Evolutionary conservation across 768 basidiomycete species (phyloP).

Genomic region (Suillus bovinus): DNA sequence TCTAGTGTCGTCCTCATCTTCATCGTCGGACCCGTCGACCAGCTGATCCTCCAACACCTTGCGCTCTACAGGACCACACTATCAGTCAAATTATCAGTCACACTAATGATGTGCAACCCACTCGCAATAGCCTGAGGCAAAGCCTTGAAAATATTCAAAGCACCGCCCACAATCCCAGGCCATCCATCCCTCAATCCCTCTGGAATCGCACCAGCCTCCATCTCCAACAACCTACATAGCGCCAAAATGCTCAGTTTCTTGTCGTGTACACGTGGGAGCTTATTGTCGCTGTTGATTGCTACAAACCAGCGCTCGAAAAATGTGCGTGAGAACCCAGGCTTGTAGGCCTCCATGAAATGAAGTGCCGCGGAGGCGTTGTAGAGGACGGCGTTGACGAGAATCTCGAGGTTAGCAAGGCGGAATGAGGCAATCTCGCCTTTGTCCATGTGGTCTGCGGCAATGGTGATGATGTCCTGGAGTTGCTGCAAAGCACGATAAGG

Average conservation of each 20-base stretch:
- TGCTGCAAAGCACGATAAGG: conserved; percentile 38
- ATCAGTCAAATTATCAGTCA: background rate
- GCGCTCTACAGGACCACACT: conserved; percentile 41
- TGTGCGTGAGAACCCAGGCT: conserved; percentile 58
- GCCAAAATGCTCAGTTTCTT: conserved; percentile 82
- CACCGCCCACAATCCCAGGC: conserved; percentile 71
- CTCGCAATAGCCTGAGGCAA: conserved; percentile 77
- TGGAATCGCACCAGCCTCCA: conserved; percentile 59
- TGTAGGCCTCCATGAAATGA: conserved; percentile 66
- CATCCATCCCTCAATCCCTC: conserved; percentile 66
- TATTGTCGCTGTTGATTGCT: conserved; percentile 57
- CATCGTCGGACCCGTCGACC: conserved; percentile 44
- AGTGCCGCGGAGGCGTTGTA: conserved; percentile 83
- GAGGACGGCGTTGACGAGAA: conserved; percentile 78
- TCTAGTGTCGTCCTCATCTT: conserved; percentile 49
- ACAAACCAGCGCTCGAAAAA: conserved; percentile 89
- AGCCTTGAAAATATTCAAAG: conserved; percentile 73
- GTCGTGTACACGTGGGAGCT: conserved; percentile 85
- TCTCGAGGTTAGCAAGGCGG: conserved; percentile 77
- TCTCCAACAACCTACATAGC: conserved; percentile 74
- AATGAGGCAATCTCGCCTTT: conserved; percentile 62
- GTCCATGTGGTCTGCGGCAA: conserved; percentile 60
- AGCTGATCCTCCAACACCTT: conserved; percentile 58
- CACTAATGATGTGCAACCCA: conserved; percentile 32
- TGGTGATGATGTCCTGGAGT: conserved; percentile 63